A percentile compares a stretch with the other conserved stretches of the same genome.
Conservation (phyloP, 1,284 basidiomycete genomes). For the Leccinum griseonigrum region DNA sequence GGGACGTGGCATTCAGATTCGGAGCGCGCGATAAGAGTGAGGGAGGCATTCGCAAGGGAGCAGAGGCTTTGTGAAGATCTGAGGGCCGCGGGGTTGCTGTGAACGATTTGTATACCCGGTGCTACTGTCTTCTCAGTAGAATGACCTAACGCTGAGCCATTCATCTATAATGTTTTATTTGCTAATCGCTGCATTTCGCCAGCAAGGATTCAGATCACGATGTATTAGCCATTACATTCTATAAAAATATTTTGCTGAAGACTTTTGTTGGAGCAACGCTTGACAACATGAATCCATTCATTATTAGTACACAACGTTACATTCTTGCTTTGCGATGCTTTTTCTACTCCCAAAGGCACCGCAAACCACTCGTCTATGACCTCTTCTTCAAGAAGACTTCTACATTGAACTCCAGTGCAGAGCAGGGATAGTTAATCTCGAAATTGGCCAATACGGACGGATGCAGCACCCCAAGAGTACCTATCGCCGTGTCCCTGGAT, state of each 20-base stretch:
- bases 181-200: conserved; percentile 15
- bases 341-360: not conserved
- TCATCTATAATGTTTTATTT: conserved; percentile 16
- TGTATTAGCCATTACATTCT: conserved; percentile 10
- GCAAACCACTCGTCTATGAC: conserved; percentile 42
- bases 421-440: conserved; percentile 95
- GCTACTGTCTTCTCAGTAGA: conserved; percentile 1
- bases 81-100: conserved; percentile 47
- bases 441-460: conserved; percentile 90
- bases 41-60: conserved; percentile 41
- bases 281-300: not conserved
- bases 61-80: conserved; percentile 43
- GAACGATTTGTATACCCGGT: conserved; percentile 8
- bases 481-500: conserved; percentile 67
- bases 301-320: conserved; percentile 5
- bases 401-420: conserved; percentile 90
- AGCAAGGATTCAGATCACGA: conserved; percentile 5
- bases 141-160: not conserved
- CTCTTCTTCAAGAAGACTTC: conserved; percentile 83
- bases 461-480: conserved; percentile 86
- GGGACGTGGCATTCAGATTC: conserved; percentile 41
- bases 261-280: not conserved
- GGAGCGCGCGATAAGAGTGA: conserved; percentile 42
- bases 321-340: not conserved
- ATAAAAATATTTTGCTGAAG: conserved; percentile 11